Base-by-base conservation (phyloP, 1,284 basidiomycete species). In the Filobasidium uniguttulatum region DNA sequence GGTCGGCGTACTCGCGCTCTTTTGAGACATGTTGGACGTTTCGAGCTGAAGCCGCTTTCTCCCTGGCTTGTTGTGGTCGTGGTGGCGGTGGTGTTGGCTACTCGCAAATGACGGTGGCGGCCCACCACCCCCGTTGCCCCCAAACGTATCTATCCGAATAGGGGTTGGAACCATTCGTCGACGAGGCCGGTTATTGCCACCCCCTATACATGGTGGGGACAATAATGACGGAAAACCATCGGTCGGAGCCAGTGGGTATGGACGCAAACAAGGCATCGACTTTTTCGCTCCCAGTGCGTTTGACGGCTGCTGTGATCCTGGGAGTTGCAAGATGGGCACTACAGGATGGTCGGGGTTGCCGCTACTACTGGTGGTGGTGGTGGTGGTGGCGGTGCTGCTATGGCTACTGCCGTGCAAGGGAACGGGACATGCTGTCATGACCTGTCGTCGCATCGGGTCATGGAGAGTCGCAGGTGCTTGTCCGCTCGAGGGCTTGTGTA, bases 161-260 rank as follows among this genome's bases (percentile, higher is more conserved):
- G 40, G 40, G 5, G 40, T 43, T 26, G 40, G 40, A 26, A 43
- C n/a, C 40, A 43, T 43, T 43, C 40, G 15, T 4, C 40, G n/a
- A n/a, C n/a, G n/a, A n/a, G n/a, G 23, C 4, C 25, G 25, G 26
- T 43, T 43, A 5, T 12, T 26, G 5, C 26, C 40, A 8, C 25
- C 23, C 26, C n/a, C 22, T 15, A 20, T 12, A 26, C 12, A 15
- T 5, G 40, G 40, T 29, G n/a, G n/a, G n/a, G 40, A 43, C 23
- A 43, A 23, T 19, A 47, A n/a, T 15, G 34, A n/a, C 2, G 46
- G 35, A 38, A 37, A 28, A 22, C 33, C 19, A 3, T 49, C 48
- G 30, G 38, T 15, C 26, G 37, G 25, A 46, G 53, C 41, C 9
- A 58, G 22, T n/a, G 61, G 59, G 29, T 44, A 29, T 3, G 49